Conservation (phyloP, 1,284 basidiomycete species). For the Coriolopsis trogii region DNA sequence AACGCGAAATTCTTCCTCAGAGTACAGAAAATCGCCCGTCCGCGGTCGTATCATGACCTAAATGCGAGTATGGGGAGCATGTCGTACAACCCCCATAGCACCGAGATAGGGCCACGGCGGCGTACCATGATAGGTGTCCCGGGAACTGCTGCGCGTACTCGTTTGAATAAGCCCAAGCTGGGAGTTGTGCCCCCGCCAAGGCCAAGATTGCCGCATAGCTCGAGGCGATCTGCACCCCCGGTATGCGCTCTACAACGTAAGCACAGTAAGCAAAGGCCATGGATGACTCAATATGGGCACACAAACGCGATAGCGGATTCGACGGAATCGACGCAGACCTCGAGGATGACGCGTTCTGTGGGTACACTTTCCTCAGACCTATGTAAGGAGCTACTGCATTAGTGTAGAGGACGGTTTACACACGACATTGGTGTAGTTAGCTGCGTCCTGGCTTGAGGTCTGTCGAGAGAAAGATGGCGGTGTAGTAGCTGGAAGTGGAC, state of each 20-base stretch:
- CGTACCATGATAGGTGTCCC: conserved; percentile 68
- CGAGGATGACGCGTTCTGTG: conserved; percentile 44
- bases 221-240: conserved; percentile 75
- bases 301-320: conserved; percentile 72
- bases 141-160: conserved; percentile 51
- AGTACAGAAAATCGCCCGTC: conserved; percentile 77
- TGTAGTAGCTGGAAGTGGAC: neutral
- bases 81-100: neutral
- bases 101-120: no score
- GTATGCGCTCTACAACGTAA: conserved; percentile 53
- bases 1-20: conserved; percentile 61
- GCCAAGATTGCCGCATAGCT: conserved; percentile 75
- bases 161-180: conserved; percentile 66
- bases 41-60: conserved; percentile 82
- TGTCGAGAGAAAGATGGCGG: neutral
- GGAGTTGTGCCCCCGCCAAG: conserved; percentile 81
- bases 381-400: neutral
- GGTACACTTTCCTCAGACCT: neutral
- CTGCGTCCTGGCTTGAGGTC: neutral
- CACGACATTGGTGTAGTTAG: neutral
- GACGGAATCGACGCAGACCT: conserved; percentile 82
- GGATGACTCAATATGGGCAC: neutral
- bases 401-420: neutral
- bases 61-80: no score
- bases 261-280: conserved; percentile 4